Base-by-base conservation (phyloP, 345 rosid species). In the Salix arbutifolia region DNA sequence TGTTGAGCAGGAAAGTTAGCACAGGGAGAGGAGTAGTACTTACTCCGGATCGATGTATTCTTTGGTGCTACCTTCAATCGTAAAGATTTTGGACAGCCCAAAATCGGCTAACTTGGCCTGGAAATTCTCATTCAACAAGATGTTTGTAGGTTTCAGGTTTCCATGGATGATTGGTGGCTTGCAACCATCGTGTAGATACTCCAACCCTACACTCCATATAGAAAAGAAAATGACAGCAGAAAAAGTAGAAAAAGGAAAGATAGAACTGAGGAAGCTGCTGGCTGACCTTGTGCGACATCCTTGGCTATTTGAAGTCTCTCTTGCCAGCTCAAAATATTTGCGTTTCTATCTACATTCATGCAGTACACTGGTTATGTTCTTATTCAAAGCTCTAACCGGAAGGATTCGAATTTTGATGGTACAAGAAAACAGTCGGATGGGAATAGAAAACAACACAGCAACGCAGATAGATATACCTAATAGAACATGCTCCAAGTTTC, bases 281-380 rank as follows among this genome's bases (percentile, higher is more conserved):
- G 26, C 71, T 25, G 1, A 76, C 83, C 76, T 71, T 80, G 76
- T 26, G 83, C 83, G 40, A 70, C 76, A 16, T 76, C 83, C 48
- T 66, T 18, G 1, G 67, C 79, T 64, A 80, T 72, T 31, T 74
- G 68, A 12, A 80, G 69, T 18, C 83, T 71, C 56, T 44, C 23
- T 44, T 61, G 52, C 83, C 79, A 76, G 4, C 65, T 66, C 28
- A 76, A 76, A 30, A 17, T 16, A 58, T 35, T 21, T 48, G 60
- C 35, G 8, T 52, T 69, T 8, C 68, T 65, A 30, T 44, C 75
- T 79, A 67, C 44, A 75, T 44, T 33, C 7, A 48, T 6, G 13
- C 30, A 42, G 30, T 7, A 25, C 12, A 2, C 28, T 17, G 7
- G 9, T 6, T 28, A 14, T 4, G 30, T 35, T 71, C 10, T 71